Evolutionary conservation across 306 rosid species (phyloP).

Genomic region (Vigna radiata): DNA sequence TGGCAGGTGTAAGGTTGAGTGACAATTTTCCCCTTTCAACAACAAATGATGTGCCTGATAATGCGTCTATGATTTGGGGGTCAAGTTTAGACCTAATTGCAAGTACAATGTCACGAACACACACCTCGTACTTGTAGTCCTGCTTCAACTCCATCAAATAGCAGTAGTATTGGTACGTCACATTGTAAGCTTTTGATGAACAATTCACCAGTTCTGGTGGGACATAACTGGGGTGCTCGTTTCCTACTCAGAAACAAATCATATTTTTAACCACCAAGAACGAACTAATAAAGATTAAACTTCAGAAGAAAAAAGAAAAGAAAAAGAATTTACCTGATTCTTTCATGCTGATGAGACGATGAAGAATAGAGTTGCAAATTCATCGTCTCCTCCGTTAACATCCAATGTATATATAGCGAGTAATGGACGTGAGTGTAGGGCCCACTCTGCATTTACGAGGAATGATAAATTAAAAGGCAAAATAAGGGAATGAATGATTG

Average conservation of each 20-base stretch:
- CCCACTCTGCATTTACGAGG: too few relatives aligned
- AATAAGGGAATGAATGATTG: too few relatives aligned
- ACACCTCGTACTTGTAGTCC: constrained; percentile 42
- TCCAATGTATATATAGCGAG: constrained; percentile 1
- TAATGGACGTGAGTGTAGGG: too few relatives aligned
- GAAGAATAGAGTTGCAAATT: not conserved
- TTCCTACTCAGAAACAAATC: constrained; percentile 45
- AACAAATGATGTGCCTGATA: constrained; percentile 50
- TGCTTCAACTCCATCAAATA: constrained; percentile 67
- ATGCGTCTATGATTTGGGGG: constrained; percentile 44
- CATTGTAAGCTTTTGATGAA: constrained; percentile 34
- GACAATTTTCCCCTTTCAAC: constrained; percentile 53
- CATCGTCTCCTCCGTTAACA: not conserved
- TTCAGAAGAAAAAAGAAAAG: too few relatives aligned
- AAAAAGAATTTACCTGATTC: constrained; percentile 19
- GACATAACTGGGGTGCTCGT: constrained; percentile 54
- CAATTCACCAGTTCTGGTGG: constrained; percentile 60
- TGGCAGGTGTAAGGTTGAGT: constrained; percentile 48
- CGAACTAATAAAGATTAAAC: too few relatives aligned
- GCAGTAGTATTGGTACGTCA: constrained; percentile 48
- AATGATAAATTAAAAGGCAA: too few relatives aligned
- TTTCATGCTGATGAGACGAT: constrained; percentile 29
- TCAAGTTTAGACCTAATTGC: constrained; percentile 57
- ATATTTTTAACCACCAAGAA: not conserved
- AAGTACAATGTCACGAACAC: constrained; percentile 58